Evolutionary conservation across 2,329 filamentous ascomycete genomes (phyloP), one percentile per base, ranked within the genome.

Genomic region (Whalleya microplaca): DNA sequence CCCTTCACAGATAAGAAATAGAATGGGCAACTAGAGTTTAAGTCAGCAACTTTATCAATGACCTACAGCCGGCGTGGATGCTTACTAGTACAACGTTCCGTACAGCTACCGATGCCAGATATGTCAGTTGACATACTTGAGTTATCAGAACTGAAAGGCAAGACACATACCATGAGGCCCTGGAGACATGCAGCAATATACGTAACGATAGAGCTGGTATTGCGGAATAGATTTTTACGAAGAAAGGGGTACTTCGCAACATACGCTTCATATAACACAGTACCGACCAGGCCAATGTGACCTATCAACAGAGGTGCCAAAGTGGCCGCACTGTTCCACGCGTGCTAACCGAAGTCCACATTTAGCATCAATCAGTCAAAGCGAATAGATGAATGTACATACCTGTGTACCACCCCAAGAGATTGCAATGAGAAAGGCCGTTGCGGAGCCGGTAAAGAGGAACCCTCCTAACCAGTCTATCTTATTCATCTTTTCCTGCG

Each of bases 381-480:
- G 47, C 18, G 16, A 14, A 1, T 20, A 7, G 20, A 29, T 21
- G 14, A 40, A 40, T 18, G 4, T 27, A 62, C 64, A n/a, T 52
- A 65, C 64, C 60, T 66, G 41, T 42, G 60, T 61, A 2, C 80
- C 80, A 1, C 75, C 80, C 69, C 75, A 80, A 2, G 75, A 78
- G 18, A 83, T 71, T 0, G 78, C 73, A 2, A 81, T 67, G 7
- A 83, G 75, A 14, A 82, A 73, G 3, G 75, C 70, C 7, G 78
- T 74, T 5, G 75, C 68, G 1, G 76, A 75, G 1, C 66, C 70
- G 1, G 78, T 77, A 61, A 83, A 76, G 12, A 81, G 53, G n/a
- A 72, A 62, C 1, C 74, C 76, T 2, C 80, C 81, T 2, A 77
- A 40, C 65, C 73, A 79, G 61, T 84, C 81, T 19, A 80, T 72